Evolutionary conservation across 2,329 filamentous ascomycete genomes (phyloP), one percentile per base, ranked within the genome.

Genomic region (Torrubiella hemipterigena): DNA sequence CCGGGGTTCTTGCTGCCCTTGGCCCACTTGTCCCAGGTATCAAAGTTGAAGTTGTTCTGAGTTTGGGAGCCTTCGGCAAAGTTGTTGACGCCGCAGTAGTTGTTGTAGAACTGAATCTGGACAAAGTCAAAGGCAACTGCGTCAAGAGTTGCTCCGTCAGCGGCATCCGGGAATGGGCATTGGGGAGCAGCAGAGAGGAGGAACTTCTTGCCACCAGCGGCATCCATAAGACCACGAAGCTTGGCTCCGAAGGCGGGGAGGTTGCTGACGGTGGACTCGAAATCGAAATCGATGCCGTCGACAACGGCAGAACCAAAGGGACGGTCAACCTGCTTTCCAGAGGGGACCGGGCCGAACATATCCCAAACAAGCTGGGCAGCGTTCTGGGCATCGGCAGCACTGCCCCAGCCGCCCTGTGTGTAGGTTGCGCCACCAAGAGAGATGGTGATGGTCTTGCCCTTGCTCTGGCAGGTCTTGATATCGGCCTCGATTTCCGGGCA

Each of bases 251-350:
- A 81, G 2, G 69, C 55, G 1, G 59, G 62, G 55, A 79, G 73
- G 54, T 81, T 76, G 29, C 52, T 52, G 11, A 69, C 66, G 3
- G 54, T 51, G 5, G 69, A 61, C 55, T 85, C 80, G 38, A 85
- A 76, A 50, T 86, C 81, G 40, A 85, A 73, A 53, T 86, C 81
- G 50, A 86, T 84, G 5, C 81, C 81, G 49, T 86, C 78, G 25
- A 86, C 56, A 4, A 71, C 61, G 8, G 74, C 70, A 10, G 56
- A 53, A 32, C 76, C 76, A 48, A 85, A 85, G 2, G 81, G 81
- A 7, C 81, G 71, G 34, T 70, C 61, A 7, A 58, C 58, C 2
- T 50, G 52, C 24, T 53, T 60, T 18, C 53, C 58, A 10, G 54
- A 43, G 22, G 51, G 46, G 7, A 53, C 47, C 5, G 79, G 74